Conservation (phyloP, 495 filamentous ascomycete genomes). For the Annulohypoxylon maeteangense region DNA sequence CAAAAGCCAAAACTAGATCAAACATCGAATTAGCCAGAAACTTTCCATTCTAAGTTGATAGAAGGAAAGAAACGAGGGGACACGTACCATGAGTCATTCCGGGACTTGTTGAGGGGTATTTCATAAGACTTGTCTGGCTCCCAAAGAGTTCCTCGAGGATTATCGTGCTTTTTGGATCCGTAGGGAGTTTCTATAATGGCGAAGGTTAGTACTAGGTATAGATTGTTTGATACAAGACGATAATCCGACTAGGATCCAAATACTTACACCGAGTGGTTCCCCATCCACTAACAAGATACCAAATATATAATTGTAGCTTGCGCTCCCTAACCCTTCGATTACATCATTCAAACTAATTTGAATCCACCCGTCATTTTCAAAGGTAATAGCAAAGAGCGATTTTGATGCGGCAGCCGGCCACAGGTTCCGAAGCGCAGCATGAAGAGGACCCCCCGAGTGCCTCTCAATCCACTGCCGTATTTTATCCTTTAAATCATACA, state of each 20-base stretch:
- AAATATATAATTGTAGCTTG: slow-evolving; percentile 57
- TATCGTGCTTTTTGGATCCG: slow-evolving; percentile 48
- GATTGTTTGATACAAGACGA: too few relatives aligned
- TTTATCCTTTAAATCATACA: slow-evolving; percentile 22
- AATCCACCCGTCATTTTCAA: slow-evolving; percentile 20
- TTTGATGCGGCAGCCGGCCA: slow-evolving; percentile 33
- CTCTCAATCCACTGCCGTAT: slow-evolving; percentile 34
- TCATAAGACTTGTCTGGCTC: slow-evolving; percentile 53
- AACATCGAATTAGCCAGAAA: background rate
- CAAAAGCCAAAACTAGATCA: slow-evolving; percentile 16
- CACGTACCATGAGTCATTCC: slow-evolving; percentile 56
- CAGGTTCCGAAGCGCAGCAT: background rate
- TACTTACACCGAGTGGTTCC: slow-evolving; percentile 46
- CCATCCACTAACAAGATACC: slow-evolving; percentile 61
- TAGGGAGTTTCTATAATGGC: slow-evolving; percentile 50
- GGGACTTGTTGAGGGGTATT: slow-evolving; percentile 54
- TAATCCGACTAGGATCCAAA: background rate
- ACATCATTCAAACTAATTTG: slow-evolving; percentile 7
- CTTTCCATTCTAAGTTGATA: background rate
- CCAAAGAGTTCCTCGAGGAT: slow-evolving; percentile 61
- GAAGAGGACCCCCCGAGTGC: slow-evolving; percentile 1
- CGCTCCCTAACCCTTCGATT: slow-evolving; percentile 25
- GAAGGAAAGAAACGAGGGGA: slow-evolving; percentile 25
- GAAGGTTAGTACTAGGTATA: slow-evolving; percentile 15
- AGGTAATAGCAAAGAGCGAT: slow-evolving; percentile 5